Conservation (phyloP, 2,329 filamentous ascomycete species). For the Paecilomyces dactylethromorphus region DNA sequence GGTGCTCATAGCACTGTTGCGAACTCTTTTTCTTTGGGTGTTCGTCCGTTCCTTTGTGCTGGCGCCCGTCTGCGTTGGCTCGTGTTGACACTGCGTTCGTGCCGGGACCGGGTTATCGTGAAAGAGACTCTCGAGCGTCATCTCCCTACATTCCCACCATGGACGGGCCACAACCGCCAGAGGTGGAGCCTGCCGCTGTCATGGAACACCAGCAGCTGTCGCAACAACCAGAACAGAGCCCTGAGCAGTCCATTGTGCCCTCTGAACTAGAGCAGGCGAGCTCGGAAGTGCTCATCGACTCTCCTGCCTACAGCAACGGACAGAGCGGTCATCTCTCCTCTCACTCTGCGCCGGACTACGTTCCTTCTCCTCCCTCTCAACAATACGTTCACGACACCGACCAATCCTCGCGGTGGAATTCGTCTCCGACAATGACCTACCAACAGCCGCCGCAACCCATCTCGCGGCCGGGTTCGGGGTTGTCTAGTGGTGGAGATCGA, state of each 20-base stretch:
- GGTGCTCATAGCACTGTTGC: slow-evolving; percentile 9
- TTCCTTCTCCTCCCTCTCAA: slow-evolving; percentile 34
- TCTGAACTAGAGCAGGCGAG: slow-evolving; percentile 23
- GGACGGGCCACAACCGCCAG: slow-evolving; percentile 20
- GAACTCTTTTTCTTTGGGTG: slow-evolving; percentile 8
- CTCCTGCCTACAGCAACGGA: slow-evolving; percentile 25
- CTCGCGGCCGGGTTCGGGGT: slow-evolving; percentile 45
- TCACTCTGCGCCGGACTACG: slow-evolving; percentile 34
- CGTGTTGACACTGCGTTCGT: slow-evolving; percentile 1
- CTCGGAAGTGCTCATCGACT: slow-evolving; percentile 25
- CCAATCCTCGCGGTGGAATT: slow-evolving; percentile 29
- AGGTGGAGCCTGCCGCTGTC: slow-evolving; percentile 13
- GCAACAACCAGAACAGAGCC: slow-evolving; percentile 7
- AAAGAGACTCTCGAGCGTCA: neutral
- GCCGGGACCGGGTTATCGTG: neutral
- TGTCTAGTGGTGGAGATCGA: slow-evolving; percentile 39
- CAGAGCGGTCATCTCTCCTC: slow-evolving; percentile 44
- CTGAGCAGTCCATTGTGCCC: slow-evolving; percentile 5
- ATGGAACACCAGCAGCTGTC: slow-evolving; percentile 8
- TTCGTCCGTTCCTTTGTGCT: slow-evolving; percentile 12
- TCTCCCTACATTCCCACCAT: slow-evolving; percentile 9
- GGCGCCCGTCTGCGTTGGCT: neutral
- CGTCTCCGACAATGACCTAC: slow-evolving; percentile 33
- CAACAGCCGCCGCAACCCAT: slow-evolving; percentile 31
- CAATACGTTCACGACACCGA: slow-evolving; percentile 47